phyloP scores from a whole-genome alignment of 179 eudicot species.

The Corrigiola litoralis region DNA sequence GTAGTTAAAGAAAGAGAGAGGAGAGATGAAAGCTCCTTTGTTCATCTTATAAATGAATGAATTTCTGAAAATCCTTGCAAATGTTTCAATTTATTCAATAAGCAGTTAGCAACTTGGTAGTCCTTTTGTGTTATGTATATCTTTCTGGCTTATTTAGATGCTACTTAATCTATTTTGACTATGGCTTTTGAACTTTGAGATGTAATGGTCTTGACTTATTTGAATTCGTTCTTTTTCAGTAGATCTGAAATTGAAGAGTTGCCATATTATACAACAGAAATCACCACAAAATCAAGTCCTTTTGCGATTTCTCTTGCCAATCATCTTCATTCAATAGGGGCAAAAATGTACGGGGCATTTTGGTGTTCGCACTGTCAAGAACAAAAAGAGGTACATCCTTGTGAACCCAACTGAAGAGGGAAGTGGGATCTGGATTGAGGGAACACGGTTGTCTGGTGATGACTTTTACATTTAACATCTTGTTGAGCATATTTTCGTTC shows the following conservation, averaged over 20 bases:
- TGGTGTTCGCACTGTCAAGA: slow-evolving; percentile 97
- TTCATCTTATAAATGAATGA: no score
- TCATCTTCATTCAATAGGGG: slow-evolving; percentile 81
- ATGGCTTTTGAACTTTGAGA: background rate
- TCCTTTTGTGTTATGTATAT: background rate
- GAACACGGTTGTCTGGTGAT: background rate
- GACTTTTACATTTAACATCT: background rate
- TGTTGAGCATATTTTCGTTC: background rate
- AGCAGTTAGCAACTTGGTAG: background rate
- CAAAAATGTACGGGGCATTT: slow-evolving; percentile 97
- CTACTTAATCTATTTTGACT: background rate
- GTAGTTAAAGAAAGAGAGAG: no score
- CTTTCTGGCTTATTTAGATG: background rate
- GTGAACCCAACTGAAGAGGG: background rate
- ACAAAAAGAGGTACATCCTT: slow-evolving; percentile 72
- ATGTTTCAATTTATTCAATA: no score
- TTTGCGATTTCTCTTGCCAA: slow-evolving; percentile 66
- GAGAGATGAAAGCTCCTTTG: no score
- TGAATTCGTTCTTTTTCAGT: slow-evolving; percentile 16
- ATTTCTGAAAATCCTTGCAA: no score
- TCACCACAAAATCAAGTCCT: slow-evolving; percentile 69
- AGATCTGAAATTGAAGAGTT: slow-evolving; percentile 59
- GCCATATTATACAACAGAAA: slow-evolving; percentile 53
- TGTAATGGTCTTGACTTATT: background rate
- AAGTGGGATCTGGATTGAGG: background rate